phyloP scores from a whole-genome alignment of 108 stramenopile genomes.

The Pseudonitzschia delicatissima region DNA sequence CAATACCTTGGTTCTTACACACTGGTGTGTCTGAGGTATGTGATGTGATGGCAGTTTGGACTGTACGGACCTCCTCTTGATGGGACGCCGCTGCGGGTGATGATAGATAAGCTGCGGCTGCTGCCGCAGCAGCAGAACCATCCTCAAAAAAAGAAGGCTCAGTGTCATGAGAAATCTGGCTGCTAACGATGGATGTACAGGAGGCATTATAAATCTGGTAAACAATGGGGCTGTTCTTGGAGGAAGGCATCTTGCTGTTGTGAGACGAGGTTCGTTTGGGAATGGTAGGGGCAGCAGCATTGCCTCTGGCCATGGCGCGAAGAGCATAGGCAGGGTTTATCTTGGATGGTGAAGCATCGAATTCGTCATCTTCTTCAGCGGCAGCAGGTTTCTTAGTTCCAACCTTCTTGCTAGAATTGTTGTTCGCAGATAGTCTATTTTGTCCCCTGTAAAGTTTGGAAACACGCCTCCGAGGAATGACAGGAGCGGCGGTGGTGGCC shows the following conservation, averaged over 20 bases:
- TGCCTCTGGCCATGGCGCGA: neutral
- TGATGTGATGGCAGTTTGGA: neutral
- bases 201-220: too few relatives aligned
- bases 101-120: neutral
- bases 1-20: neutral
- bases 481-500: neutral
- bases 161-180: too few relatives aligned
- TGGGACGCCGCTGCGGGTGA: neutral
- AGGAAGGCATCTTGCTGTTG: neutral
- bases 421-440: neutral
- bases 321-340: too few relatives aligned
- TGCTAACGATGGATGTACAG: too few relatives aligned
- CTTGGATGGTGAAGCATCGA: too few relatives aligned
- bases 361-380: neutral
- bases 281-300: neutral
- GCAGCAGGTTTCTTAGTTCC: neutral
- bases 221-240: too few relatives aligned
- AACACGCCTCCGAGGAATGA: constrained; percentile 3
- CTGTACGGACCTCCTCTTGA: neutral
- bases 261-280: neutral
- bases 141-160: too few relatives aligned
- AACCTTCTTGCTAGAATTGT: neutral
- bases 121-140: neutral
- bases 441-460: neutral
- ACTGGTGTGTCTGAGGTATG: neutral